Conservation (phyloP, 2,329 filamentous ascomycete species). For the Gremmenia infestans region DNA sequence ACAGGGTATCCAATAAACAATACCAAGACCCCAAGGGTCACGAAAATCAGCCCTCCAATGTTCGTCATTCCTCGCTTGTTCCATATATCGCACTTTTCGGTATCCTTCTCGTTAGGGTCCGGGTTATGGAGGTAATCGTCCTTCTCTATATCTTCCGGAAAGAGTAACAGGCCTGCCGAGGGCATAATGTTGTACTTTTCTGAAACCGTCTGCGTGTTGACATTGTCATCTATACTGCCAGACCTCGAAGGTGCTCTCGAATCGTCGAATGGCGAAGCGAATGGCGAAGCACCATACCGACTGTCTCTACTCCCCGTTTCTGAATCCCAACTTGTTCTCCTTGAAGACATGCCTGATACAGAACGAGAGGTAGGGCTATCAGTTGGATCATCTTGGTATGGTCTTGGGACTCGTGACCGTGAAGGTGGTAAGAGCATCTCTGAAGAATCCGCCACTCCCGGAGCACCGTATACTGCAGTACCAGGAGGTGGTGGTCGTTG, state of each 20-base stretch:
- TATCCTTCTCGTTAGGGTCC: constrained; percentile 57
- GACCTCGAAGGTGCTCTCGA: constrained; percentile 32
- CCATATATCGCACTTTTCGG: constrained; percentile 59
- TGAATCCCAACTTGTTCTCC: constrained; percentile 62
- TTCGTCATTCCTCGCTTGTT: constrained; percentile 60
- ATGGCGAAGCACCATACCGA: constrained; percentile 32
- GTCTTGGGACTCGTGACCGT: constrained; percentile 40
- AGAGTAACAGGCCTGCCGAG: constrained; percentile 60
- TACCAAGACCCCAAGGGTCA: constrained; percentile 55
- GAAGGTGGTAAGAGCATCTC: constrained; percentile 46
- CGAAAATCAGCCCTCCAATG: constrained; percentile 54
- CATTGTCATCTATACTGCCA: constrained; percentile 56
- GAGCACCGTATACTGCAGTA: constrained; percentile 22
- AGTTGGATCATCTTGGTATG: constrained; percentile 48
- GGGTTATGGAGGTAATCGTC: constrained; percentile 70
- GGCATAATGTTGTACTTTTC: constrained; percentile 71
- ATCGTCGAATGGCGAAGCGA: constrained; percentile 34
- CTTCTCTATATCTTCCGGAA: constrained; percentile 68
- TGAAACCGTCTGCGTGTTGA: constrained; percentile 68
- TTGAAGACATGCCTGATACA: constrained; percentile 45
- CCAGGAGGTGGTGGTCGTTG: constrained; percentile 11
- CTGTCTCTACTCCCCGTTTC: constrained; percentile 50
- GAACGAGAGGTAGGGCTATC: constrained; percentile 37
- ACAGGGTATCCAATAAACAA: constrained; percentile 67
- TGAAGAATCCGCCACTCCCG: constrained; percentile 33